Conservation (phyloP, 106 monocot genomes). For the Apostasia ramifera region DNA sequence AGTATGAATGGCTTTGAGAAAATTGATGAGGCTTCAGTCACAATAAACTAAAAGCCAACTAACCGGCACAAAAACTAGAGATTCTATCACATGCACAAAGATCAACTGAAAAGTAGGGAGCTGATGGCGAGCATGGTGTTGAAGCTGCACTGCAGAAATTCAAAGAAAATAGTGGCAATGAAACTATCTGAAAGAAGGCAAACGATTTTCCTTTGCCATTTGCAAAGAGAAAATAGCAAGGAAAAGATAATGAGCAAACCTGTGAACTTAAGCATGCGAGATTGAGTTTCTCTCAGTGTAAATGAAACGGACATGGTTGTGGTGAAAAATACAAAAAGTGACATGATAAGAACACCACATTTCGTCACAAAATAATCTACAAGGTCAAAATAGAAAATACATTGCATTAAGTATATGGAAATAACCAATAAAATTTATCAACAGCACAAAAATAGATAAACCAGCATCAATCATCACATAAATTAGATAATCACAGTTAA, state of each 20-base stretch:
- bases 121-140: conserved; percentile 94
- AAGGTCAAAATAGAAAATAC: neutral
- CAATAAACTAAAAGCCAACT: conserved; percentile 18
- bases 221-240: no score
- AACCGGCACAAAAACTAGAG: conserved; percentile 98
- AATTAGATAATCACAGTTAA: no score
- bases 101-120: conserved; percentile 99
- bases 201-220: neutral
- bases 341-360: conserved; percentile 96
- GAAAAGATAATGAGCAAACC: conserved; percentile 30
- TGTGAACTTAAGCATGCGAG: conserved; percentile 99
- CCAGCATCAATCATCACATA: no score
- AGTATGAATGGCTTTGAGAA: neutral
- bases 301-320: conserved; percentile 99
- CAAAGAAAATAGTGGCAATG: neutral
- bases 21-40: neutral
- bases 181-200: neutral
- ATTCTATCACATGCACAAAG: conserved; percentile 98
- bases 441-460: no score
- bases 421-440: no score
- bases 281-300: conserved; percentile 96
- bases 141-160: conserved; percentile 84
- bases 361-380: conserved; percentile 97
- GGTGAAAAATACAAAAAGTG: conserved; percentile 98
- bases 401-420: neutral